phyloP scores from a whole-genome alignment of 1,139 yeast genomes.

The Diutina pseudorugosa region DNA sequence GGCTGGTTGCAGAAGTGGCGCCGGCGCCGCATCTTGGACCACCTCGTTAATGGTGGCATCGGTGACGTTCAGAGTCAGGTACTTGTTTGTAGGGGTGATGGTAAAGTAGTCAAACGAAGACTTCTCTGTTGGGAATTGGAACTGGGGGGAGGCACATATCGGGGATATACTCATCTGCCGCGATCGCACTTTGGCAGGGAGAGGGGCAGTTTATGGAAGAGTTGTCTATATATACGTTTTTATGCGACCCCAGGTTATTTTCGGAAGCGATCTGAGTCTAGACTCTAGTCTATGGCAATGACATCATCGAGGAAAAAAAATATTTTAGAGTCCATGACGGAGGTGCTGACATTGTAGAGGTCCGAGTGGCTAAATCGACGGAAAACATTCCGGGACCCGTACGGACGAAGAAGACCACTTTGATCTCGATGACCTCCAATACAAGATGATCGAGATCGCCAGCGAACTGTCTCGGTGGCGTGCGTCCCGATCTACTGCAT shows the following conservation, averaged over 20 bases:
- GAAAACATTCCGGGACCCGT: no score
- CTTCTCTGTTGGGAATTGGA: neutral
- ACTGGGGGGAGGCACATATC: slow-evolving; percentile 4
- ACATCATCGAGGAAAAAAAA: neutral
- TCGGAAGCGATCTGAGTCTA: neutral
- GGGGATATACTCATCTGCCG: slow-evolving; percentile 3
- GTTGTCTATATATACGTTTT: neutral
- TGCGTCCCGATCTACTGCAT: neutral
- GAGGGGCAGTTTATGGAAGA: neutral
- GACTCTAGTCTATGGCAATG: neutral
- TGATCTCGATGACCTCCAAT: no score
- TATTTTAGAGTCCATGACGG: neutral
- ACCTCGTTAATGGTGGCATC: slow-evolving; percentile 3
- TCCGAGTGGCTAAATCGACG: neutral
- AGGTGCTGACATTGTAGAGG: neutral
- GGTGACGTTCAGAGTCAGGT: slow-evolving; percentile 1
- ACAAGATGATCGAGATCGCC: no score
- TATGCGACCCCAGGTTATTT: neutral
- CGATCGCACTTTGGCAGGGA: neutral
- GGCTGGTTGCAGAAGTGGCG: neutral
- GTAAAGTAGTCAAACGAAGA: neutral
- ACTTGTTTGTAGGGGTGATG: neutral
- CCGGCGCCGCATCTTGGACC: neutral
- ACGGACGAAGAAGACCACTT: no score
- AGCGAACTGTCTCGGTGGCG: neutral